Percentiles rank a stretch among this genome's conserved stretches.
Conservation (phyloP, 768 basidiomycete species). For the Russula dissimulans region DNA sequence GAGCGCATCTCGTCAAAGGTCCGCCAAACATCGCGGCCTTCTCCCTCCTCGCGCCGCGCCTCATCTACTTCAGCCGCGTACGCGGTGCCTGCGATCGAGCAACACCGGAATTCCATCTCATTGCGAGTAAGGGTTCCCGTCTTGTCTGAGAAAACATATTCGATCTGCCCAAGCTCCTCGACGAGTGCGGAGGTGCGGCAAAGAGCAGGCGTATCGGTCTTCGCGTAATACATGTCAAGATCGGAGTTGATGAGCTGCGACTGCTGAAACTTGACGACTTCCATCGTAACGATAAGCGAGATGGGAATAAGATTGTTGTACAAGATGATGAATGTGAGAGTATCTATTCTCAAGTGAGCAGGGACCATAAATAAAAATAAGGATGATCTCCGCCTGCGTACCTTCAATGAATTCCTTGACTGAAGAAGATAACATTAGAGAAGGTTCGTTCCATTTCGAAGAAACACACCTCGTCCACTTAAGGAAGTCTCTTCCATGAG, state of each 20-base stretch:
- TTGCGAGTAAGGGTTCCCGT: conserved; percentile 94
- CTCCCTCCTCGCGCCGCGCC: conserved; percentile 51
- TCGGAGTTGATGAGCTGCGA: conserved; percentile 96
- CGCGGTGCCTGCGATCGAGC: conserved; percentile 77
- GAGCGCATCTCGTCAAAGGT: conserved; percentile 69
- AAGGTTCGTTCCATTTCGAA: neutral
- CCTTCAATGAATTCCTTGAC: conserved; percentile 81
- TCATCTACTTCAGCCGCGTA: conserved; percentile 93
- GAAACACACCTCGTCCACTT: conserved; percentile 46
- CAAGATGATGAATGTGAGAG: conserved; percentile 95
- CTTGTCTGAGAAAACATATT: conserved; percentile 93
- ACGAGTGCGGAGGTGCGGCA: conserved; percentile 98
- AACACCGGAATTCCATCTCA: conserved; percentile 96
- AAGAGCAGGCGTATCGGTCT: conserved; percentile 91
- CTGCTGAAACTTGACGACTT: conserved; percentile 98
- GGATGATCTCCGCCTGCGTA: conserved; percentile 23
- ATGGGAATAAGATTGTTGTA: conserved; percentile 99
- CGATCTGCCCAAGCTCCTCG: conserved; percentile 96
- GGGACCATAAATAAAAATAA: neutral
- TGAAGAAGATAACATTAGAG: conserved; percentile 23
- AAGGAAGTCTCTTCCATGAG: conserved; percentile 54
- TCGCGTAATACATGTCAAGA: conserved; percentile 96
- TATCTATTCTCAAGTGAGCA: conserved; percentile 44
- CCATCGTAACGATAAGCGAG: conserved; percentile 98
- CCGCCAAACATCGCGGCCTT: conserved; percentile 54